These are phyloP conservation scores for Sarocladium kiliense DNA, from an alignment of 2,329 filamentous ascomycete genomes.

Conservation along the genomic window DNA sequence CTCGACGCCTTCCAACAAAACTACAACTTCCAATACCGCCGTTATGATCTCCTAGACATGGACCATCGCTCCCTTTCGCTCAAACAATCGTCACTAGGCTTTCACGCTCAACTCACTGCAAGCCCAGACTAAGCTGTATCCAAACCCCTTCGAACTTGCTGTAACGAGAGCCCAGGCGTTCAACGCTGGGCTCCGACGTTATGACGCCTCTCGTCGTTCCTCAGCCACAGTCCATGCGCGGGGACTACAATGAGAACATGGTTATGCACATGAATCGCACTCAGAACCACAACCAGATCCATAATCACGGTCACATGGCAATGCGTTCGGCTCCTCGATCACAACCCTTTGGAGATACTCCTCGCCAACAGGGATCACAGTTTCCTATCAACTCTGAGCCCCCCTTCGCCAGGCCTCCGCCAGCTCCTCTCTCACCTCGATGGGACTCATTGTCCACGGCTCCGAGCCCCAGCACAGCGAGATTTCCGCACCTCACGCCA, in stretches of 20 bases:
- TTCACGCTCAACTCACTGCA: neutral
- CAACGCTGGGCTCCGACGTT: neutral
- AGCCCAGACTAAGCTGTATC: neutral
- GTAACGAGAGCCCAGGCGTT: neutral
- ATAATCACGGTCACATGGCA: neutral
- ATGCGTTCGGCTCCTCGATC: neutral
- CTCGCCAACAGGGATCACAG: neutral
- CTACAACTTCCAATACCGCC: neutral
- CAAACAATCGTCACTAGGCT: neutral
- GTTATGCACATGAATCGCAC: neutral
- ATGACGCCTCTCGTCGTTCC: neutral
- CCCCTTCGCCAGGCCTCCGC: neutral
- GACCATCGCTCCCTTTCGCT: neutral
- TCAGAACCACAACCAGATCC: neutral
- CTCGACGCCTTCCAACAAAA: neutral
- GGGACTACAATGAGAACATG: neutral
- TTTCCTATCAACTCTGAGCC: neutral
- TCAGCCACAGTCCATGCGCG: neutral
- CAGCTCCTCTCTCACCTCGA: neutral
- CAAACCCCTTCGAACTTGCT: neutral
- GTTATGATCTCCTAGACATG: neutral
- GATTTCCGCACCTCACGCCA: neutral
- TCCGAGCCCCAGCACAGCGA: neutral
- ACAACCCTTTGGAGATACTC: neutral
- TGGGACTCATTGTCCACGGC: constrained; percentile 6